These are phyloP conservation scores for Clarkia xantiana DNA, from an alignment of 345 rosid genomes.

Conservation along the genomic window DNA sequence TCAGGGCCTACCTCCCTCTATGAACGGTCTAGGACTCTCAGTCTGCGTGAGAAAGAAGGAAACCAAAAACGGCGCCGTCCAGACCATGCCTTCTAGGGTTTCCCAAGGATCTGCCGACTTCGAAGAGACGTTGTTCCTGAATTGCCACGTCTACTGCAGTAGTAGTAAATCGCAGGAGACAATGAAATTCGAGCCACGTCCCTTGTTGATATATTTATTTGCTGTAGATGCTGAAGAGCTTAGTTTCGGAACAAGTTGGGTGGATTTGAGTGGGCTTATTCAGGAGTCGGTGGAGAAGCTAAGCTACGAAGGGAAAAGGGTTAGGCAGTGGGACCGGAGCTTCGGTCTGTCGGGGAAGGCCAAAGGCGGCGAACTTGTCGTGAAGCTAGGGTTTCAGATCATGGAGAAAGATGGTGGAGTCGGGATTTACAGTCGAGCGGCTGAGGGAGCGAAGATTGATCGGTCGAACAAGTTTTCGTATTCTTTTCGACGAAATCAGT, in stretches of 20 bases:
- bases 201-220: slow-evolving; percentile 46
- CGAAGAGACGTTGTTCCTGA: slow-evolving; percentile 73
- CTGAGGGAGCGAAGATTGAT: slow-evolving; percentile 30
- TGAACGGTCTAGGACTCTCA: slow-evolving; percentile 88
- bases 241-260: slow-evolving; percentile 53
- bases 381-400: slow-evolving; percentile 78
- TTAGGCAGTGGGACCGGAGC: slow-evolving; percentile 82
- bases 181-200: slow-evolving; percentile 64
- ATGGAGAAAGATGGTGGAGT: slow-evolving; percentile 93
- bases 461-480: slow-evolving; percentile 26
- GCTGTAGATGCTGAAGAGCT: slow-evolving; percentile 83
- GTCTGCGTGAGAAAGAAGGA: slow-evolving; percentile 82
- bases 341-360: slow-evolving; percentile 77
- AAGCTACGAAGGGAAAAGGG: slow-evolving; percentile 50
- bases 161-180: slow-evolving; percentile 15
- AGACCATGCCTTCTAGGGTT: slow-evolving; percentile 86
- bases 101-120: slow-evolving; percentile 84
- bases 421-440: slow-evolving; percentile 51
- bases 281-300: slow-evolving; percentile 67
- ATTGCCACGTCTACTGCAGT: slow-evolving; percentile 64
- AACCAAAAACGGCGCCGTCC: slow-evolving; percentile 66
- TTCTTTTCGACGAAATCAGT: slow-evolving; percentile 62
- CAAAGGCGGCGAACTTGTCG: slow-evolving; percentile 70
- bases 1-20: slow-evolving; percentile 75
- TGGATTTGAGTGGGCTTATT: slow-evolving; percentile 57